Evolutionary conservation across 345 rosid species (phyloP), one percentile per base, ranked within the genome.

Genomic region (Erucastrum elatum): DNA sequence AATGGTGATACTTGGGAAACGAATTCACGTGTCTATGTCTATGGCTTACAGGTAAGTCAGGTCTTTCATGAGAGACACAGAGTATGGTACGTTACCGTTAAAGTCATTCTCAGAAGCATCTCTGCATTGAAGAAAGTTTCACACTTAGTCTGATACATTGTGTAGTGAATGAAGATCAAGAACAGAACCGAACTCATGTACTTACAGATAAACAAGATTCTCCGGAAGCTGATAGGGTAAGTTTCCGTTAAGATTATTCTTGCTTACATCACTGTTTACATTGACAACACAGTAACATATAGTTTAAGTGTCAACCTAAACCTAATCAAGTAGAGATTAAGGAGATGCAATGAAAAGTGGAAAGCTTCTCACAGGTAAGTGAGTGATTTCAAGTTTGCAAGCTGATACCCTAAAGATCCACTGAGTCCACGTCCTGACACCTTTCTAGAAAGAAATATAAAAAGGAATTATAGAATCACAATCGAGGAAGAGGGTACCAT

Each of bases 171-270:
- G 7, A 49, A 59, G 64, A 58, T 69, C 64, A 70, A 56, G 39
- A 35, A 35, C 39, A 35, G 9, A 55, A 21, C 56, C 12, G 16
- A 21, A n/a, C 49, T 21, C 21, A 44, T 44, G 15, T 41, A 46
- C 95, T 89, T 85, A 93, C 99, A 95, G 59, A 74, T 86, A 73
- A 75, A 31, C 74, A 66, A 83, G 80, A 63, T 86, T 90, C 16
- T 96, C 96, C 70, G 99, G 99, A 72, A 95, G 92, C 83, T 95
- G 99, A 71, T 93, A 95, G 2, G 99, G 99, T 83, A 91, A 86
- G 70, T 89, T 86, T 71, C 85, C 88, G 41, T 85, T 80, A 75
- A 95, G 88, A 76, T 93, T 91, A 91, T 95, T 93, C 80, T 88
- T 75, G 89, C 99, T 93, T 87, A 93, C 64, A 79, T 93, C 97